Base-by-base conservation (phyloP, 257 asterid genomes). In the Cynanchum wilfordii region DNA sequence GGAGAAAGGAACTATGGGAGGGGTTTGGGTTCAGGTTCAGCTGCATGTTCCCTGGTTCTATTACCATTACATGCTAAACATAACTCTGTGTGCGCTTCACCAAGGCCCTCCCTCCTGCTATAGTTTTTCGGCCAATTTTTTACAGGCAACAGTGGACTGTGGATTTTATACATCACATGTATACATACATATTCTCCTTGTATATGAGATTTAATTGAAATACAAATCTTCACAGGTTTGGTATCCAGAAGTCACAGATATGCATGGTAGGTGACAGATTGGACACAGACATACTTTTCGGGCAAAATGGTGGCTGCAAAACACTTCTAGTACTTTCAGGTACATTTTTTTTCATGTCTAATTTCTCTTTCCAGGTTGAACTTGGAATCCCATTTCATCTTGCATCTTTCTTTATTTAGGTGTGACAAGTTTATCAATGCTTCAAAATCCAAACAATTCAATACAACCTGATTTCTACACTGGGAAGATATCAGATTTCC, bases 241-340 rank as follows among this genome's bases (percentile, higher is more conserved):
- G 85, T 75, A 94, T 94, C 76, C 78, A 89, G 71, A 94, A 94
- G 78, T 91, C 99, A 30, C 97, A 94, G 81, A 94, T 91, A 81
- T 94, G 97, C 89, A 91, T 91, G 99, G 98, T 91, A 38, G 99
- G 98, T 16, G 97, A 91, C 82, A 88, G 99, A 80, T 83, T 94
- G 62, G 99, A 94, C 55, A 94, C 99, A 0, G 99, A 94, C 56
- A 94, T 91, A 76, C 90, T 94, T 67, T 94, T 94, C 66, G 99
- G 99, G 55, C 95, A 94, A 82, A 94, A 94, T 49, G 97, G 98
- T 67, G 99, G 99, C 2, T 94, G 99, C 90, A 90, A 89, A 81
- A 94, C 97, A 25, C 97, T 91, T 66, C 99, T 94, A 3, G 99
- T 94, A 82, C 95, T 94, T 59, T 94, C 97, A 80, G 99, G 99